Percentiles rank a stretch among this genome's conserved stretches.
These are phyloP conservation scores for Agastache rugosa DNA, from an alignment of 257 asterid species.

Conservation along the genomic window DNA sequence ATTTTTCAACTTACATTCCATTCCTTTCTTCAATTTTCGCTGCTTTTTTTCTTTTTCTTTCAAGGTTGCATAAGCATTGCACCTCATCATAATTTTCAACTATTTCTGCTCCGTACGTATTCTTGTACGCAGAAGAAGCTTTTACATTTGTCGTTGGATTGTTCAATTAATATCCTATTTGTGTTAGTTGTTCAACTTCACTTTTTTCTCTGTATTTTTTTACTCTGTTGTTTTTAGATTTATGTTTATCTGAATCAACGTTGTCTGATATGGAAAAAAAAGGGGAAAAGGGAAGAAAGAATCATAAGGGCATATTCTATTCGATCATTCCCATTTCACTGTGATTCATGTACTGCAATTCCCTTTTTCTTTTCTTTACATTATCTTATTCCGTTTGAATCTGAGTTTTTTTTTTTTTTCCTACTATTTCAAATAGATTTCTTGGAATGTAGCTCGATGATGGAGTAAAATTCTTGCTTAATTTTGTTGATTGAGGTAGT, in stretches of 20 bases:
- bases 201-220: background rate
- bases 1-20: background rate
- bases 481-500: background rate
- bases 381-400: background rate
- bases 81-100: background rate
- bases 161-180: background rate
- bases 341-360: background rate
- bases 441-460: background rate
- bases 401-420: background rate
- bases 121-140: background rate
- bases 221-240: background rate
- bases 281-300: background rate
- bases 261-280: background rate
- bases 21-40: background rate
- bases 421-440: background rate
- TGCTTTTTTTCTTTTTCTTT: background rate
- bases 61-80: too few species aligned
- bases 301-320: background rate
- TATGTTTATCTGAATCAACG: background rate
- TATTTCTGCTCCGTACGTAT: constrained; percentile 19
- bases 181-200: background rate
- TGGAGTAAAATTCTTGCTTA: background rate
- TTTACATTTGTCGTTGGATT: background rate
- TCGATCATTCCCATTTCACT: background rate
- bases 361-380: background rate